Percentiles rank a stretch among this genome's conserved stretches.
Conservation (phyloP, 2,329 filamentous ascomycete species). For the Ceratocystiopsis minuta region DNA sequence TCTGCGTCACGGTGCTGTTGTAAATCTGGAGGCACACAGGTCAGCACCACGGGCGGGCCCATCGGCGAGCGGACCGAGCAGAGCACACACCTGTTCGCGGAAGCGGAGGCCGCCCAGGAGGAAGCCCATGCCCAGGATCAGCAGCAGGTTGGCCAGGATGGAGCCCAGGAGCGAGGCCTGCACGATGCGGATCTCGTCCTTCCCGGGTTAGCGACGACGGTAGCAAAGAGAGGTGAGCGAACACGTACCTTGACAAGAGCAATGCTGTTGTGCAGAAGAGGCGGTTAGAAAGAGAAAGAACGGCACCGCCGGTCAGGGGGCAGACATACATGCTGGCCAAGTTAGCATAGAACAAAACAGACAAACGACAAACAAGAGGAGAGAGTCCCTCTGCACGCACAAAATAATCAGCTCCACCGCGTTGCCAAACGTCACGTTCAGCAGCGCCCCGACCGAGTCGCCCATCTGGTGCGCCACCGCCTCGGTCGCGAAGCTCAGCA, state of each 20-base stretch:
- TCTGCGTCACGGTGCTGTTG: conserved; percentile 88
- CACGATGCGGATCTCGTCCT: conserved; percentile 75
- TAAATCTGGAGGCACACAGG: conserved; percentile 50
- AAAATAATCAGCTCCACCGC: conserved; percentile 67
- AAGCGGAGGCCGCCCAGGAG: conserved; percentile 70
- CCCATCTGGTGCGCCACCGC: conserved; percentile 55
- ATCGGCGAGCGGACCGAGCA: not conserved
- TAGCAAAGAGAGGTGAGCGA: not conserved
- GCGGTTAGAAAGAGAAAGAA: conserved; percentile 1
- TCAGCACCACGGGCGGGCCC: not conserved
- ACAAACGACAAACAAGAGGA: not conserved
- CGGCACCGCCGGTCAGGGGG: conserved; percentile 4
- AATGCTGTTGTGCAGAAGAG: conserved; percentile 34
- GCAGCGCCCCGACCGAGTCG: conserved; percentile 68
- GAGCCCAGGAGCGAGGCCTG: conserved; percentile 81
- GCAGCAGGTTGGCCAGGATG: conserved; percentile 70
- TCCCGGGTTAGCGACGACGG: conserved; percentile 5
- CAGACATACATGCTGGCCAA: conserved; percentile 33
- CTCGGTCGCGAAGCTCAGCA: conserved; percentile 58
- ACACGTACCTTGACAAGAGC: conserved; percentile 47
- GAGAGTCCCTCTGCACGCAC: conserved; percentile 19
- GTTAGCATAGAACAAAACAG: not conserved
- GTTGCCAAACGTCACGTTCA: conserved; percentile 79
- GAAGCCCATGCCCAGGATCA: conserved; percentile 87
- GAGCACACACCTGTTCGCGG: conserved; percentile 54